These are phyloP conservation scores for Tothia fuscella DNA, from an alignment of 2,329 filamentous ascomycete genomes.

Conservation along the genomic window DNA sequence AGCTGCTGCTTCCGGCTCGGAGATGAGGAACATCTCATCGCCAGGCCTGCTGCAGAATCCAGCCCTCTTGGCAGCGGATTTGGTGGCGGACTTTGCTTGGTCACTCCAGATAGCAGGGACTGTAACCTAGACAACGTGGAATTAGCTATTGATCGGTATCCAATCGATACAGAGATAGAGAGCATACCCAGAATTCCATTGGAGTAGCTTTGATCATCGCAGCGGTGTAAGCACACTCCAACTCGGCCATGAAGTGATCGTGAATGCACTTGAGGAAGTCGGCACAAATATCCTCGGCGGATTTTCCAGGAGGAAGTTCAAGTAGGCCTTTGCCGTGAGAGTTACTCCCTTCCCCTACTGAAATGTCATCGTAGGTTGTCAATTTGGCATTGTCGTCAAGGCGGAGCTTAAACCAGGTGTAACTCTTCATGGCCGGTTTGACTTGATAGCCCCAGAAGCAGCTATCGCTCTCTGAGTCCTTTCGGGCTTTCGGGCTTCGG, in stretches of 20 bases:
- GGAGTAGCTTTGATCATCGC: background rate
- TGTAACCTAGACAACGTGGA: too few relatives aligned
- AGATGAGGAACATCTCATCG: constrained; percentile 17
- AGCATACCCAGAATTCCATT: background rate
- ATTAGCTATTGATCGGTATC: too few relatives aligned
- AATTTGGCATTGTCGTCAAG: background rate
- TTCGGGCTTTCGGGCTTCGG: too few relatives aligned
- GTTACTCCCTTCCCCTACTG: background rate
- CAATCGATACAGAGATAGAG: too few relatives aligned
- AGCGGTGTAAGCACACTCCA: background rate
- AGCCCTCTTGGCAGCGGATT: constrained; percentile 13
- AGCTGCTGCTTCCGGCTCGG: constrained; percentile 18
- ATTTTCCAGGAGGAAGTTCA: background rate
- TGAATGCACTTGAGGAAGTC: background rate
- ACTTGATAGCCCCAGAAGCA: constrained; percentile 1
- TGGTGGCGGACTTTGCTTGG: constrained; percentile 15
- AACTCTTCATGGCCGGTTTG: background rate
- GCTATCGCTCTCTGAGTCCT: too few relatives aligned
- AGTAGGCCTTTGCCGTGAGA: background rate
- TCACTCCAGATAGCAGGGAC: constrained; percentile 19
- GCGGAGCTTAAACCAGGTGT: background rate
- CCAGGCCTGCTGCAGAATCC: constrained; percentile 14
- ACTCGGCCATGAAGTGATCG: background rate
- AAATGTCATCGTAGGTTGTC: background rate
- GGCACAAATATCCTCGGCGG: background rate